phyloP scores from a whole-genome alignment of 1,284 basidiomycete genomes.

The Rhodotorula glutinis region DNA sequence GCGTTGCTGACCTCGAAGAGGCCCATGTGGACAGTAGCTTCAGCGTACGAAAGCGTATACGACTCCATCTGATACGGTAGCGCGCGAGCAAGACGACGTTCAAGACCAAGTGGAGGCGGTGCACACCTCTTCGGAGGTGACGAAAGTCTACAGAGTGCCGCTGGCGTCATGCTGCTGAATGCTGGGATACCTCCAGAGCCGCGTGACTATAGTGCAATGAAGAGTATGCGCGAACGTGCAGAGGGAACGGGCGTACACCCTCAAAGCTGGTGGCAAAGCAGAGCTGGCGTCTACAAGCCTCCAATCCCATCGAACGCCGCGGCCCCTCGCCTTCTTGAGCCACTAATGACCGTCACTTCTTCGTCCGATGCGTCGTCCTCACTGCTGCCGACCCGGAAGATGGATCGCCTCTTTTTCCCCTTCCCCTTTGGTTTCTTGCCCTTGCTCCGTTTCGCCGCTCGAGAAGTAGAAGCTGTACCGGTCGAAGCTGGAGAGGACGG shows the following conservation, averaged over 20 bases:
- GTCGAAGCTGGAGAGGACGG: neutral
- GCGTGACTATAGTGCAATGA: no score
- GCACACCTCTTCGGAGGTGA: neutral
- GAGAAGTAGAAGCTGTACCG: neutral
- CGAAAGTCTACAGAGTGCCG: no score
- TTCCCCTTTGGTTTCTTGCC: neutral
- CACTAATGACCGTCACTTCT: neutral
- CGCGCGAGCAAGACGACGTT: neutral
- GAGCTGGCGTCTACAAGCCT: neutral
- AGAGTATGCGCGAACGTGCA: no score
- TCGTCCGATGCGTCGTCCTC: slow-evolving; percentile 2
- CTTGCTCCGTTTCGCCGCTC: neutral
- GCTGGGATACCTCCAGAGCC: no score
- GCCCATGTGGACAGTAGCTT: slow-evolving; percentile 57
- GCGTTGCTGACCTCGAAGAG: slow-evolving; percentile 70
- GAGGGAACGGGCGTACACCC: no score
- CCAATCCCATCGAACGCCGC: neutral
- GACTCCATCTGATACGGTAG: slow-evolving; percentile 48
- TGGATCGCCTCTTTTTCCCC: neutral
- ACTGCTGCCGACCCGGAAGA: neutral
- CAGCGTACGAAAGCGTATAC: slow-evolving; percentile 48
- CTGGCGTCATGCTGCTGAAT: no score
- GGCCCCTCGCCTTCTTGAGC: neutral
- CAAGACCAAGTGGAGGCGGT: neutral
- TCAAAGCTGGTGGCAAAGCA: no score